Evolutionary conservation across 371 early-diverging fungal genomes (phyloP), one percentile per base, ranked within the genome.

Genomic region (Encephalitozoon hellem): DNA sequence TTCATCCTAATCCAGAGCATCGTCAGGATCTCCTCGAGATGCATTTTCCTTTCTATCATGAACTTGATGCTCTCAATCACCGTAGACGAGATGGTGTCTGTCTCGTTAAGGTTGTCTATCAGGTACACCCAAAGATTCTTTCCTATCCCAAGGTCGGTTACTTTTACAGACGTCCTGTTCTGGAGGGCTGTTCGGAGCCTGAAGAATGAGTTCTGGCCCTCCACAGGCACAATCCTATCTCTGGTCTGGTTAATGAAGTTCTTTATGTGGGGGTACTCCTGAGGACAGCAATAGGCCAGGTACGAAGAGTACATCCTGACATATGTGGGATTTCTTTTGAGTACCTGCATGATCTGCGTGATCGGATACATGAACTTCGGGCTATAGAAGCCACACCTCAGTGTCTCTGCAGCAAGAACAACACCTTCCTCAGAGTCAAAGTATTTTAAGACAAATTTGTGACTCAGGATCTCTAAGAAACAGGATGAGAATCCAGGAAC

Each of bases 241-340:
- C 77, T 71, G 28, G 15, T 42, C 28, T 30, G 38, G 43, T 74
- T 74, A 39, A 80, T 77, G n/a, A 80, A 39, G 69, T 81, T 81
- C 49, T 77, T 81, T 15, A 81, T 34, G 67, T 55, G 34, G 8
- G 70, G 59, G 49, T 34, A 81, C 12, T 68, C 52, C 15, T 53
- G 23, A 15, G 79, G 79, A 43, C 74, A 74, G 21, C 73, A 26
- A 39, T 54, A 75, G 25, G 53, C 51, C 34, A 81, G 52, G 34
- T 77, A 74, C 15, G 74, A 53, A 15, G 66, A 65, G 47, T 74
- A 77, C 21, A 23, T 66, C 41, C 67, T 74, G 8, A 74, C 26
- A 63, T 53, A 72, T 15, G 1, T 32, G 26, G 74, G 47, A 9
- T 64, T 69, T 32, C 70, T 74, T 30, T 6, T 38, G 12, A 81